Evolutionary conservation across 2,329 filamentous ascomycete species (phyloP).

Genomic region (Ceratocystis colombiana): DNA sequence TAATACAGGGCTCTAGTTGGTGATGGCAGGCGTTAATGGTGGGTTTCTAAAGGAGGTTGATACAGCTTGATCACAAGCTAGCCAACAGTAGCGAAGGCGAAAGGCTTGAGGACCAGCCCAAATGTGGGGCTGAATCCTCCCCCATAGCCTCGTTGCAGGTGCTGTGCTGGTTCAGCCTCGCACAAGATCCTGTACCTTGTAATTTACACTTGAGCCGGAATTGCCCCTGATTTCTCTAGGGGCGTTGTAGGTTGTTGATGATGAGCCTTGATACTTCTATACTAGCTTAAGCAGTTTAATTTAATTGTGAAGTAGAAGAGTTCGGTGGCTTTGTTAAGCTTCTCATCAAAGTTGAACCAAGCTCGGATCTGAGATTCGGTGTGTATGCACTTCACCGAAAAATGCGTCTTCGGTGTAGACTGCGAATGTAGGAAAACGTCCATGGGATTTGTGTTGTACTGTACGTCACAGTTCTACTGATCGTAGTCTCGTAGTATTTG

Average conservation of each 20-base stretch:
- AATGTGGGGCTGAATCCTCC: constrained; percentile 6
- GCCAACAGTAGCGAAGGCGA: neutral
- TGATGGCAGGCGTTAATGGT: neutral
- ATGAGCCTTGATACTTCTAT: neutral
- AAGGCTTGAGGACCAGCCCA: neutral
- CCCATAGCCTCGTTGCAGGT: neutral
- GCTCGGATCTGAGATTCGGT: neutral
- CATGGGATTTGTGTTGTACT: too few species aligned
- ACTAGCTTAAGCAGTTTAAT: neutral
- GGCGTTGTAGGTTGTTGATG: neutral
- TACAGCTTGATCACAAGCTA: constrained; percentile 9
- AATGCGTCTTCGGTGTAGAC: neutral
- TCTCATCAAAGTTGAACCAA: neutral
- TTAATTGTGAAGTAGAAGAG: neutral
- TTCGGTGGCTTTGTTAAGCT: neutral
- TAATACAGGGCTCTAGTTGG: neutral
- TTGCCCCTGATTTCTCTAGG: neutral
- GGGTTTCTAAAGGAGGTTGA: constrained; percentile 11
- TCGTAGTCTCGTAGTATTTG: neutral
- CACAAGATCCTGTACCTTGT: neutral
- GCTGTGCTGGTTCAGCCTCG: neutral
- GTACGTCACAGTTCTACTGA: neutral
- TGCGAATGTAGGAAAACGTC: neutral
- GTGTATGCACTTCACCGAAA: neutral
- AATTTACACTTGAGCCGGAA: neutral